These are phyloP conservation scores for Salix viminalis DNA, from an alignment of 345 rosid species.

Conservation along the genomic window DNA sequence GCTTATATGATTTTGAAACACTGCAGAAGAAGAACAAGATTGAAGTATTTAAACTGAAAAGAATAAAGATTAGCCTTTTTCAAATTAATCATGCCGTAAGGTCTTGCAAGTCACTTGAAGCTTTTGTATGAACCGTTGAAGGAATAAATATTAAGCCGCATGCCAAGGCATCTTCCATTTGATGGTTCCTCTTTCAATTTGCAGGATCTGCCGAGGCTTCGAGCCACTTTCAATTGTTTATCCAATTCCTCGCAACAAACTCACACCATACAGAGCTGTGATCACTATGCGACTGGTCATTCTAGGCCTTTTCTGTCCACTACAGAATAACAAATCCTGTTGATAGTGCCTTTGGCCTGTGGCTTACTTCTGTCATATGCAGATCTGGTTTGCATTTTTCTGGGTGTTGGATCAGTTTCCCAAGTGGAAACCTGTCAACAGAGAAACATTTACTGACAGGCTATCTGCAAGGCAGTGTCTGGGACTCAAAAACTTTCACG, in stretches of 20 bases:
- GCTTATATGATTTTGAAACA: not conserved
- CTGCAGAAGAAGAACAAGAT: not conserved
- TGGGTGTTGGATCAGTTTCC: conserved; percentile 99
- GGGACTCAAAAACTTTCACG: not conserved
- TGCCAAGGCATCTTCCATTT: not conserved
- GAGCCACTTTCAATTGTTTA: conserved; percentile 61
- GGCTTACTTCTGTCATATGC: conserved; percentile 97
- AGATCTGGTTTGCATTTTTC: conserved; percentile 96
- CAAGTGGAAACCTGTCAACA: conserved; percentile 83
- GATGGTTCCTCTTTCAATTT: conserved; percentile 7
- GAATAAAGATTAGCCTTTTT: not conserved
- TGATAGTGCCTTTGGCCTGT: conserved; percentile 71
- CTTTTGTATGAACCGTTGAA: not conserved
- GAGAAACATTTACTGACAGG: conserved; percentile 61
- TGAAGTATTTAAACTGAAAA: not conserved
- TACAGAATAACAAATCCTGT: conserved; percentile 90
- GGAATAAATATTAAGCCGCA: not conserved
- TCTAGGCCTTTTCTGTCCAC: conserved; percentile 86
- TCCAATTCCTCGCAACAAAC: conserved; percentile 61
- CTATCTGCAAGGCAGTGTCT: conserved; percentile 64
- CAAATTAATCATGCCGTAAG: not conserved
- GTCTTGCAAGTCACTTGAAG: not conserved
- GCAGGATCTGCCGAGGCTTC: conserved; percentile 60
- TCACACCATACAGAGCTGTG: conserved; percentile 71
- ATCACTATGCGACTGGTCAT: conserved; percentile 73